Conservation (phyloP, 495 filamentous ascomycete species). For the Hypoxylon intermedium region DNA sequence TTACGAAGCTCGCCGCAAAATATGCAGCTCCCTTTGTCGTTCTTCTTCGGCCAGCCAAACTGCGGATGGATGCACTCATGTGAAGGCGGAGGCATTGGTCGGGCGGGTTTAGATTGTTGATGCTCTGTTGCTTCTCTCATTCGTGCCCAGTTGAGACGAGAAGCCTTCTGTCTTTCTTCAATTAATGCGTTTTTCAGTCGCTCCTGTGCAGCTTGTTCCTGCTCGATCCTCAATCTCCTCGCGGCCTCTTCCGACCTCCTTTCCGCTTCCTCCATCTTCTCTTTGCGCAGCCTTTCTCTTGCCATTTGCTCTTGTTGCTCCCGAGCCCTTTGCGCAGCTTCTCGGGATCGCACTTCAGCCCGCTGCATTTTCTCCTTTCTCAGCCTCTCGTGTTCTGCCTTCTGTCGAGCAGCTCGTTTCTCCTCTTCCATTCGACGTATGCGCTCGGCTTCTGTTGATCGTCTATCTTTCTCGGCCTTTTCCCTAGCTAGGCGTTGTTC, state of each 20-base stretch:
- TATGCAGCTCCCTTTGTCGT: slow-evolving; percentile 1
- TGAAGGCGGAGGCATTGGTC: neutral
- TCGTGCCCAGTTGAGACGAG: slow-evolving; percentile 19
- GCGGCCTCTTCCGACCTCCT: slow-evolving; percentile 27
- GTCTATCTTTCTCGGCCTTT: slow-evolving; percentile 11
- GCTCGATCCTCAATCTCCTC: slow-evolving; percentile 14
- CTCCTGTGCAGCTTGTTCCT: slow-evolving; percentile 26
- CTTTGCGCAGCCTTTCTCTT: slow-evolving; percentile 17
- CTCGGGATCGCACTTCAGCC: slow-evolving; percentile 25
- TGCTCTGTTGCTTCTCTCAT: slow-evolving; percentile 26
- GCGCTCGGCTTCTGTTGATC: slow-evolving; percentile 18
- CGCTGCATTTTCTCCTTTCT: slow-evolving; percentile 15
- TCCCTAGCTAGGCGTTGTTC: slow-evolving; percentile 6
- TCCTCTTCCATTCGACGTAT: slow-evolving; percentile 12
- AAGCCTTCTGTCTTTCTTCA: slow-evolving; percentile 21
- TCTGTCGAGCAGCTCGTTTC: slow-evolving; percentile 12
- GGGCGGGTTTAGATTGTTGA: neutral
- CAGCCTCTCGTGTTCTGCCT: slow-evolving; percentile 7
- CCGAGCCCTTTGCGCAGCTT: slow-evolving; percentile 24
- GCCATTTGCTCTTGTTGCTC: slow-evolving; percentile 26
- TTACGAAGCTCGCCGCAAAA: slow-evolving; percentile 11
- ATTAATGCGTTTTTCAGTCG: slow-evolving; percentile 16
- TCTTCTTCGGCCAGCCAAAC: slow-evolving; percentile 13
- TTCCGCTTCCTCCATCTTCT: slow-evolving; percentile 23
- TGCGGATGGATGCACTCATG: slow-evolving; percentile 5